phyloP scores from a whole-genome alignment of 331 rosid species.

The Stylosanthes scabra region DNA sequence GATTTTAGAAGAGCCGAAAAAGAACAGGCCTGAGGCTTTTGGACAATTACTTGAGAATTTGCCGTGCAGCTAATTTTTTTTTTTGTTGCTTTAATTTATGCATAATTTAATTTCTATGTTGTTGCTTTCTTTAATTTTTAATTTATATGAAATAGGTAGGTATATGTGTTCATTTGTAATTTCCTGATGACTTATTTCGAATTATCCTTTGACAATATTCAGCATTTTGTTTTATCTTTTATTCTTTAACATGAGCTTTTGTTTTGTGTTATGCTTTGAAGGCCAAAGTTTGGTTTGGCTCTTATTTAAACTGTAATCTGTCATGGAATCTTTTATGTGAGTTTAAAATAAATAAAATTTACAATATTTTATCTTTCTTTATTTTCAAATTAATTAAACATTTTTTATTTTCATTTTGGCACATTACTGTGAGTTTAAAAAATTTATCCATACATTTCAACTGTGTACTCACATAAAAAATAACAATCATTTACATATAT shows the following conservation, averaged over 20 bases:
- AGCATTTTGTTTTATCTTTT: not conserved
- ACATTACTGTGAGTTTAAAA: no score
- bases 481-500: no score
- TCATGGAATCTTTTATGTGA: not conserved
- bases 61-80: conserved; percentile 62
- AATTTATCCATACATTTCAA: no score
- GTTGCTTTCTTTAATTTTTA: no score
- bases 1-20: conserved; percentile 68
- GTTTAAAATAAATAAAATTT: no score
- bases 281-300: not conserved
- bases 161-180: not conserved
- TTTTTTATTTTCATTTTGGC: no score
- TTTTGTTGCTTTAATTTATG: no score
- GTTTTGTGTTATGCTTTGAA: not conserved
- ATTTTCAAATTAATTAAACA: no score
- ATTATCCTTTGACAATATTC: not conserved
- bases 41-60: conserved; percentile 55
- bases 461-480: no score
- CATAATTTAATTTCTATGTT: no score
- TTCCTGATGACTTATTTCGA: not conserved
- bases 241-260: not conserved
- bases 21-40: conserved; percentile 58
- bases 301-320: not conserved
- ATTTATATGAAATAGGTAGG: no score
- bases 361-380: no score